Conservation (phyloP, 768 basidiomycete genomes). For the Imleria badia region DNA sequence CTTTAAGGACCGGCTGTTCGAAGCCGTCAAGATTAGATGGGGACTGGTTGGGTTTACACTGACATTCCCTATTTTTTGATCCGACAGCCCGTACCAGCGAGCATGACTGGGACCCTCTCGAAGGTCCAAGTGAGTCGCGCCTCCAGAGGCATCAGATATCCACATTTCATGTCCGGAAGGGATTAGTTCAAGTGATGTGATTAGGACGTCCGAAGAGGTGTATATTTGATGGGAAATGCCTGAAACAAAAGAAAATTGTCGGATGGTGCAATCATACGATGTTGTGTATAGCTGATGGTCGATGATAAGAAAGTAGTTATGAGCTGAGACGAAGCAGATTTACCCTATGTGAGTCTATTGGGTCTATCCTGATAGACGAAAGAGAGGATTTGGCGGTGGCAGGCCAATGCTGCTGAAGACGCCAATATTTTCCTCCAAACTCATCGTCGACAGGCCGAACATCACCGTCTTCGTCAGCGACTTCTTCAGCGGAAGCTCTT, state of each 20-base stretch:
- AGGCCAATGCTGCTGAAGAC: conserved; percentile 82
- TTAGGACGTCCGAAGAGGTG: conserved; percentile 53
- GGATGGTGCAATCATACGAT: conserved; percentile 79
- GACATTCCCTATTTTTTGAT: conserved; percentile 74
- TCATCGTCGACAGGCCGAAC: conserved; percentile 36
- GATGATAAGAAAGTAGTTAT: neutral
- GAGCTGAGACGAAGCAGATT: conserved; percentile 9
- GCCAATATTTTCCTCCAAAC: conserved; percentile 78
- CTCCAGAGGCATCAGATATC: conserved; percentile 74
- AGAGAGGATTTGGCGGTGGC: conserved; percentile 77
- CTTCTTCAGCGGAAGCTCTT: conserved; percentile 64
- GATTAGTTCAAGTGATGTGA: conserved; percentile 69
- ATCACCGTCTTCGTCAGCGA: conserved; percentile 62
- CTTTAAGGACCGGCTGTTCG: conserved; percentile 73
- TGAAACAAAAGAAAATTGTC: conserved; percentile 68
- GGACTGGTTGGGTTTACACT: conserved; percentile 75
- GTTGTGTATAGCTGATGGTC: conserved; percentile 67
- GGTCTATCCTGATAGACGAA: conserved; percentile 75
- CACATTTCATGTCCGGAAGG: conserved; percentile 78
- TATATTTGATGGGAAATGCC: conserved; percentile 72
- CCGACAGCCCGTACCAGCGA: conserved; percentile 63
- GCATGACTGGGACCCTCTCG: conserved; percentile 57
- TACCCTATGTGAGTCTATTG: conserved; percentile 72
- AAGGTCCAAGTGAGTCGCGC: conserved; percentile 73
- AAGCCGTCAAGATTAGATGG: conserved; percentile 68